Percentiles rank a stretch among this genome's conserved stretches.
phyloP scores from a whole-genome alignment of 805 yeast genomes.

The Lachancea mirantina region DNA sequence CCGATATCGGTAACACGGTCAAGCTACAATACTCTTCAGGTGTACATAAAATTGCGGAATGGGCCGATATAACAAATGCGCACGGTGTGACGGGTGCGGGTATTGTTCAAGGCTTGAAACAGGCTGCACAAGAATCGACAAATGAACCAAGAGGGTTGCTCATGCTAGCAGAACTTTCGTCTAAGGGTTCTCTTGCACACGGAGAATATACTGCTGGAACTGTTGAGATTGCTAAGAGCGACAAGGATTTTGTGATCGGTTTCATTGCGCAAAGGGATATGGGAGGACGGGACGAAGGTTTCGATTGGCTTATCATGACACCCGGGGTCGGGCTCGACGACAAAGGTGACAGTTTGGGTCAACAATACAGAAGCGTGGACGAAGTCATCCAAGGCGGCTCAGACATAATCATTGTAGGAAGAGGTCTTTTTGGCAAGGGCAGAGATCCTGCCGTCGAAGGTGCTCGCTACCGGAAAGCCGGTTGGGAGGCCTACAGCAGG shows the following conservation, averaged over 20 bases:
- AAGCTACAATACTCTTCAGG: constrained; percentile 91
- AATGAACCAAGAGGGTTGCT: constrained; percentile 79
- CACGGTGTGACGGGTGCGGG: constrained; percentile 97
- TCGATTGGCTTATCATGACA: constrained; percentile 94
- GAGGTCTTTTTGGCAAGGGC: constrained; percentile 92
- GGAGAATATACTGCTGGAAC: constrained; percentile 87
- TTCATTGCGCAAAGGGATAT: constrained; percentile 89
- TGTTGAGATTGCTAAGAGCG: constrained; percentile 81
- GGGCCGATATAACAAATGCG: constrained; percentile 97
- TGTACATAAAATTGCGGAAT: constrained; percentile 75
- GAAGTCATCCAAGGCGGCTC: constrained; percentile 82
- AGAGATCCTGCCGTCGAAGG: constrained; percentile 88
- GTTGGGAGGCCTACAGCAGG: constrained; percentile 83
- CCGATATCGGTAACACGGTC: constrained; percentile 97
- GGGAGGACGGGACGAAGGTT: constrained; percentile 77
- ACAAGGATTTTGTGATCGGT: constrained; percentile 88
- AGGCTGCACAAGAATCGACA: constrained; percentile 63
- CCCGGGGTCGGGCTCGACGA: constrained; percentile 99
- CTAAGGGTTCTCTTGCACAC: constrained; percentile 87
- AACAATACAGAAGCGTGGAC: constrained; percentile 88
- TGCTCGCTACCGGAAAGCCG: constrained; percentile 81
- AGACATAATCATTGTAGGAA: constrained; percentile 95
- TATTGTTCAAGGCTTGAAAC: constrained; percentile 78
- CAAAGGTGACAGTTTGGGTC: constrained; percentile 92
- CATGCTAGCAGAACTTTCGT: constrained; percentile 93